Percentiles rank a stretch among this genome's conserved stretches.
Evolutionary conservation across 345 rosid genomes (phyloP).

Genomic region (Crucihimalaya himalaica): DNA sequence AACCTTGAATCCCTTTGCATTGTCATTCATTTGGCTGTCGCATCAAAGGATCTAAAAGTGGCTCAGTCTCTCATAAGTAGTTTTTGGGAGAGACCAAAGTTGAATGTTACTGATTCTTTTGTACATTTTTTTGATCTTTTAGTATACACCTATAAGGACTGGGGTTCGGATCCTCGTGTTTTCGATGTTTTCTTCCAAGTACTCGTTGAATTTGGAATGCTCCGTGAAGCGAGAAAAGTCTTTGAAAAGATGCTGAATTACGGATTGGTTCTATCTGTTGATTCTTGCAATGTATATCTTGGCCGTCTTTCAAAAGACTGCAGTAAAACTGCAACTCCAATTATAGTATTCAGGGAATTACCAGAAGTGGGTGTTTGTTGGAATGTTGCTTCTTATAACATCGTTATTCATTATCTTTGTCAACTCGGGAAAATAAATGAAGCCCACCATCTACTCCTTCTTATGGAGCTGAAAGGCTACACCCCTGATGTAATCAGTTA

Average conservation of each 20-base stretch:
- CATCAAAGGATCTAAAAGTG: slow-evolving; percentile 60
- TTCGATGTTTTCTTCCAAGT: slow-evolving; percentile 84
- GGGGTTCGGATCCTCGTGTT: slow-evolving; percentile 87
- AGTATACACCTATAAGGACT: slow-evolving; percentile 82
- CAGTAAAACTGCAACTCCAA: slow-evolving; percentile 40
- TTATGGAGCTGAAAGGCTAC: slow-evolving; percentile 72
- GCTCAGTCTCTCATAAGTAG: slow-evolving; percentile 59
- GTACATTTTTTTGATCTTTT: slow-evolving; percentile 57
- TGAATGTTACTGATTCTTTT: slow-evolving; percentile 53
- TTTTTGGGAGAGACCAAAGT: slow-evolving; percentile 64
- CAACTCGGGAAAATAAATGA: slow-evolving; percentile 59
- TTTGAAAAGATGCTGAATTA: slow-evolving; percentile 81
- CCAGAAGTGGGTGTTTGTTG: slow-evolving; percentile 64
- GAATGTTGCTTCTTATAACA: slow-evolving; percentile 75
- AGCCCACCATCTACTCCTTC: slow-evolving; percentile 69
- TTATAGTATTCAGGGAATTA: slow-evolving; percentile 58
- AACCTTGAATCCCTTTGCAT: slow-evolving; percentile 77
- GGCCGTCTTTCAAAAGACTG: slow-evolving; percentile 49
- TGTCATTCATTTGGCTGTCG: slow-evolving; percentile 71
- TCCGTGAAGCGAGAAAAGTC: slow-evolving; percentile 66
- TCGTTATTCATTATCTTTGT: slow-evolving; percentile 63
- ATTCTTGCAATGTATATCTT: slow-evolving; percentile 83
- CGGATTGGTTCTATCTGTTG: slow-evolving; percentile 76
- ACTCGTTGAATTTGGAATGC: slow-evolving; percentile 65
- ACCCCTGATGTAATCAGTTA: slow-evolving; percentile 85